phyloP scores from a whole-genome alignment of 805 yeast genomes.

The Cyberlindnera veronae region DNA sequence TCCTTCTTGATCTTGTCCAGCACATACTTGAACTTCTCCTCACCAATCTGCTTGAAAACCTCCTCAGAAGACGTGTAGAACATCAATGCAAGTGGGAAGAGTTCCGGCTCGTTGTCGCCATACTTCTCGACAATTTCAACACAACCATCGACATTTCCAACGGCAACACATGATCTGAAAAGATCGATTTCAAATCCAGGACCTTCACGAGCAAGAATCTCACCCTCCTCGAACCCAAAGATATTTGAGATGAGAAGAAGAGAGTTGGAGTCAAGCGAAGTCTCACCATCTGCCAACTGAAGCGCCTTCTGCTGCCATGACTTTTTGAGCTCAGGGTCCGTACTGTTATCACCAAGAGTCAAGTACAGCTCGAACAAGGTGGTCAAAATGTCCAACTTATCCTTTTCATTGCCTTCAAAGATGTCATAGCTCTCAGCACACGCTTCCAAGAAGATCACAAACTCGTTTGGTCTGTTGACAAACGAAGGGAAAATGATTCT shows the following conservation, averaged over 20 bases:
- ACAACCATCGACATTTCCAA: conserved; percentile 56
- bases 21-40: conserved; percentile 43
- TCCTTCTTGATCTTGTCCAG: conserved; percentile 49
- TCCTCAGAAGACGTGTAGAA: conserved; percentile 56
- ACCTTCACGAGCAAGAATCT: conserved; percentile 32
- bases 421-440: conserved; percentile 74
- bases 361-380: conserved; percentile 83
- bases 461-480: conserved; percentile 80
- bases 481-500: conserved; percentile 83
- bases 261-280: conserved; percentile 51
- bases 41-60: conserved; percentile 49
- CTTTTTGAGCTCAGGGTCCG: conserved; percentile 32
- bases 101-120: conserved; percentile 59
- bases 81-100: conserved; percentile 62
- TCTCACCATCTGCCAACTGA: conserved; percentile 42
- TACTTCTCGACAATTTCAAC: conserved; percentile 52
- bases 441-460: conserved; percentile 90
- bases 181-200: conserved; percentile 44
- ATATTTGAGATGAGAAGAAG: conserved; percentile 41
- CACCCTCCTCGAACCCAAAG: conserved; percentile 50
- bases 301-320: conserved; percentile 70
- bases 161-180: conserved; percentile 61
- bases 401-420: conserved; percentile 65
- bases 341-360: conserved; percentile 44
- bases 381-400: conserved; percentile 67